These are phyloP conservation scores for Epichloe aotearoae DNA, from an alignment of 2,329 filamentous ascomycete genomes.

Conservation along the genomic window DNA sequence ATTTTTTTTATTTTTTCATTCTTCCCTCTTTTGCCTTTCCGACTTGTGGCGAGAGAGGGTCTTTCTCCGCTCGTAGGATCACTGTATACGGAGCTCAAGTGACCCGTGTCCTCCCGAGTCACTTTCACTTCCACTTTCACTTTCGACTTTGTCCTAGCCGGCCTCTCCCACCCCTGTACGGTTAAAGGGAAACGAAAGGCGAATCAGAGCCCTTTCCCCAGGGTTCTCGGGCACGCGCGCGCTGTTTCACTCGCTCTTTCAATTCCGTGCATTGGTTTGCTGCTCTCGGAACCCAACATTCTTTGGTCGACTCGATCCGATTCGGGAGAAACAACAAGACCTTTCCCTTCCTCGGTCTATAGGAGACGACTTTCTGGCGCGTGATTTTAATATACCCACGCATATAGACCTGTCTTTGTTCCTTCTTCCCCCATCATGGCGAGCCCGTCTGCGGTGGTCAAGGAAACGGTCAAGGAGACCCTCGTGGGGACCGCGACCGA, in stretches of 20 bases:
- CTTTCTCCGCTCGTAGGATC: background rate
- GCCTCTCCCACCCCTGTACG: background rate
- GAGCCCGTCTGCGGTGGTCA: constrained; percentile 34
- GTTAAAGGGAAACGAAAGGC: background rate
- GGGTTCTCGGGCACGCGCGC: background rate
- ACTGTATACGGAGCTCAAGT: background rate
- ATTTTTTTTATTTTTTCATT: background rate
- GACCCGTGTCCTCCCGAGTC: constrained; percentile 5
- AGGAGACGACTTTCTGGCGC: background rate
- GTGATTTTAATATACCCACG: no score
- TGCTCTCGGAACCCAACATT: no score
- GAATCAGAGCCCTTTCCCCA: background rate
- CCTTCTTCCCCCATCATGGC: constrained; percentile 16
- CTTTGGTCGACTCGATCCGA: background rate
- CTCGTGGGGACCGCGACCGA: constrained; percentile 46
- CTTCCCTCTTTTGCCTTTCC: background rate
- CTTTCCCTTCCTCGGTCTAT: background rate
- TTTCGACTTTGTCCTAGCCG: background rate
- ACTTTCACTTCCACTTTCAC: background rate
- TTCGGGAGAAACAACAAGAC: background rate
- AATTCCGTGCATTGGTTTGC: background rate
- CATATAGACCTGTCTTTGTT: background rate
- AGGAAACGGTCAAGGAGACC: constrained; percentile 65
- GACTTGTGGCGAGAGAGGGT: background rate
- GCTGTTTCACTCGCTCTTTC: background rate